phyloP scores from a whole-genome alignment of 495 filamentous ascomycete genomes.

The Lentithecium fluviatile region DNA sequence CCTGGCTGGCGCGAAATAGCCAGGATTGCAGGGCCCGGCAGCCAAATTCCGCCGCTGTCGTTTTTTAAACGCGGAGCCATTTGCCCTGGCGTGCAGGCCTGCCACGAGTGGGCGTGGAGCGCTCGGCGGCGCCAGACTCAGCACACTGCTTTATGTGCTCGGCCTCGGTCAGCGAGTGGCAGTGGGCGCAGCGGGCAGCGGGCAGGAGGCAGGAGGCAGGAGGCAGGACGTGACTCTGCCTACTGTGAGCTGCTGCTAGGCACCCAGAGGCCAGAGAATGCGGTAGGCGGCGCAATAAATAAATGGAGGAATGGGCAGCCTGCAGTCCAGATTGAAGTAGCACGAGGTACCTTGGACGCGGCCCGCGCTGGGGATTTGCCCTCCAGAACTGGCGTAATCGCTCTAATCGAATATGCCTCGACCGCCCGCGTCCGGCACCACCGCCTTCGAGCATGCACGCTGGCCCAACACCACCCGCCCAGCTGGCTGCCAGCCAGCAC shows the following conservation, averaged over 20 bases:
- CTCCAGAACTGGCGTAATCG: constrained; percentile 22
- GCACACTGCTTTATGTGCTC: constrained; percentile 5
- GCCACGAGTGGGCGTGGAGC: not conserved
- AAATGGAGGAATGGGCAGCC: too few relatives aligned
- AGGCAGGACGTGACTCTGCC: not conserved
- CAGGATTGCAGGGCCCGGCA: constrained; percentile 3
- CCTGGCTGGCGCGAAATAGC: not conserved
- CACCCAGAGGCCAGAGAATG: too few relatives aligned
- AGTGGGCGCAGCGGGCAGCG: not conserved
- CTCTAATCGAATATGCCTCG: constrained; percentile 17
- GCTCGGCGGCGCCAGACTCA: constrained; percentile 8
- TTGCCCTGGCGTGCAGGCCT: not conserved
- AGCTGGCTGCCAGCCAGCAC: not conserved
- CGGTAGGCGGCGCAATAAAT: too few relatives aligned
- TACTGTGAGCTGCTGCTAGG: not conserved
- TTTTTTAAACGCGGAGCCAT: constrained; percentile 21
- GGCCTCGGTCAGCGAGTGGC: constrained; percentile 18
- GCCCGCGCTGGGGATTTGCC: constrained; percentile 14
- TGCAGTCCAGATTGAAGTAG: constrained; percentile 28
- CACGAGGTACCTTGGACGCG: constrained; percentile 23
- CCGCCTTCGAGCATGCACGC: constrained; percentile 24
- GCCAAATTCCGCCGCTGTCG: constrained; percentile 10
- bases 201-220: not conserved
- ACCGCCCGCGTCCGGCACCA: constrained; percentile 30
- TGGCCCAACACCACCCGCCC: constrained; percentile 23